Base-by-base conservation (phyloP, 371 early-diverging fungal genomes). In the Gilbertella persicaria region DNA sequence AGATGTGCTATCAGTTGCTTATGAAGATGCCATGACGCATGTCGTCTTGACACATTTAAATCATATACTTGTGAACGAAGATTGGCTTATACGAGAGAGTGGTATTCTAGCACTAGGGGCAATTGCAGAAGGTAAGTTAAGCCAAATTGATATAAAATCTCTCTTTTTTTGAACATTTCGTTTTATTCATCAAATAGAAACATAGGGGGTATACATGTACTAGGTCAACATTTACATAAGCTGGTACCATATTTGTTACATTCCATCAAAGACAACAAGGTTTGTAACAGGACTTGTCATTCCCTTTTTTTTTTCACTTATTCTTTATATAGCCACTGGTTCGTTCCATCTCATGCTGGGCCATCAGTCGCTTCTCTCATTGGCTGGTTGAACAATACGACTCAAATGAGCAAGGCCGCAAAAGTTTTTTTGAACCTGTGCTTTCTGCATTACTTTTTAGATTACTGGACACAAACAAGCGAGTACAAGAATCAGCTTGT, bases 401-500 rank as follows among this genome's bases (percentile, higher is more conserved):
- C 16, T 67, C 80, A 36, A 82, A 78, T 53, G 58, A 78, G 26
- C 79, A 88, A 60, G 84, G 85, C 45, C 65, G 82, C 28, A 71
- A 82, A 26, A 60, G 60, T 20, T 95, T 89, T 67, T 90, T 96
- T 60, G 83, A 83, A 55, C 93, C 94, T 12, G 67, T 93, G 50
- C 73, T 97, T 24, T 84, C 82, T 39, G 87, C 83, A 9, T 70
- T 96, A 40, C 71, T 94, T 41, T 71, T 76, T 39, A 84, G 86
- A 60, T 79, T 93, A 56, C 78, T 92, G 62, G 95, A 96, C 63
- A 89, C 83, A 70, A 94, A 91, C 80, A 95, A 93, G 73, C 82
- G 91, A 16, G 97, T 97, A 23, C 98, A 97, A 71, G 93, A 95
- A 62, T 93, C 95, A 12, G 95, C 89, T 23, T 95, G 96, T 76